phyloP scores from a whole-genome alignment of 2,329 filamentous ascomycete genomes.

The Colletotrichum liaoningense region DNA sequence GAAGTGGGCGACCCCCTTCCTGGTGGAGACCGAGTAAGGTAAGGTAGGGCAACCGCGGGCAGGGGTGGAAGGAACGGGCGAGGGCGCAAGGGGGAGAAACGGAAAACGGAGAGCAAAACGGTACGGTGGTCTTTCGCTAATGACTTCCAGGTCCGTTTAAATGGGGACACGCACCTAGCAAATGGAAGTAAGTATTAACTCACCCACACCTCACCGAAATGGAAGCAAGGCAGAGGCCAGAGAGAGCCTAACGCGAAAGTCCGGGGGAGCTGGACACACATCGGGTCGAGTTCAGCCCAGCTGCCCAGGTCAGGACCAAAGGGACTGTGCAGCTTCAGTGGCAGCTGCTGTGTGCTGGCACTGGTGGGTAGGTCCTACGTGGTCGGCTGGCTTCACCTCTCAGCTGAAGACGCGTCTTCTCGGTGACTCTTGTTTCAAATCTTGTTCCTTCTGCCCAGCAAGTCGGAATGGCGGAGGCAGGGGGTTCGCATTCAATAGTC shows the following conservation, averaged over 20 bases:
- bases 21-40: background rate
- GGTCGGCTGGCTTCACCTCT: background rate
- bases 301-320: background rate
- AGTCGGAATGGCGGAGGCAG: constrained; percentile 16
- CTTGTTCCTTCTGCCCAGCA: background rate
- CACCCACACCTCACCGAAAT: background rate
- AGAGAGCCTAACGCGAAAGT: background rate
- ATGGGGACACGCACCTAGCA: background rate
- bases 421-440: constrained; percentile 11
- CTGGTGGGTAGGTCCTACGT: background rate
- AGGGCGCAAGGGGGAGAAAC: background rate
- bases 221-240: background rate
- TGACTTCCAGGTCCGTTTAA: background rate
- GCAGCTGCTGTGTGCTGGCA: background rate
- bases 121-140: background rate
- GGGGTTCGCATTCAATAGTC: background rate
- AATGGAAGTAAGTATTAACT: too few species aligned
- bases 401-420: background rate
- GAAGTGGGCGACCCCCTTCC: background rate
- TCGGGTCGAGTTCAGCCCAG: background rate
- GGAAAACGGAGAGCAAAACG: constrained; percentile 10
- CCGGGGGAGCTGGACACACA: background rate
- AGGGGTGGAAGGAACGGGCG: background rate
- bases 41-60: background rate
- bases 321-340: background rate